phyloP scores from a whole-genome alignment of 2,329 filamentous ascomycete species.

The Berkeleyomyces rouxiae region DNA sequence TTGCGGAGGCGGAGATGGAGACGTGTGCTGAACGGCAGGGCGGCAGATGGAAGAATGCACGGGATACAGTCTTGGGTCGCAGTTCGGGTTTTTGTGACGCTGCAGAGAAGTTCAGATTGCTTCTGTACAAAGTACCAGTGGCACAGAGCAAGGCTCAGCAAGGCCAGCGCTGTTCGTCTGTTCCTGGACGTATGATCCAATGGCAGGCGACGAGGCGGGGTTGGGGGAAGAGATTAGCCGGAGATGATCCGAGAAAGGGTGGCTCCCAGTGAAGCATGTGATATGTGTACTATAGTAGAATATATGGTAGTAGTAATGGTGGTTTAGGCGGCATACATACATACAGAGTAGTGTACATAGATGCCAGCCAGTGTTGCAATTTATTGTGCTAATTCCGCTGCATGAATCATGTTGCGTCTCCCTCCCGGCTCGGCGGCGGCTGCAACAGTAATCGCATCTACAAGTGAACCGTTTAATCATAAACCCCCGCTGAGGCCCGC shows the following conservation, averaged over 20 bases:
- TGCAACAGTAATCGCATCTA: too few species aligned
- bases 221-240: background rate
- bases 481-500: background rate
- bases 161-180: slow-evolving; percentile 1
- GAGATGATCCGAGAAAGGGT: background rate
- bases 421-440: background rate
- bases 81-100: background rate
- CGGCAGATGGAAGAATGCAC: background rate
- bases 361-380: background rate
- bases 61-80: background rate
- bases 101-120: background rate
- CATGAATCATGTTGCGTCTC: background rate
- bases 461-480: background rate
- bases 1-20: slow-evolving; percentile 13
- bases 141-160: background rate
- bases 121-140: too few species aligned
- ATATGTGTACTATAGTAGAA: background rate
- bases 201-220: slow-evolving; percentile 4
- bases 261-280: background rate
- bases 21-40: background rate
- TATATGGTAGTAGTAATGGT: background rate
- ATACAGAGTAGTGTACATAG: background rate
- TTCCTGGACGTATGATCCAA: slow-evolving; percentile 1
- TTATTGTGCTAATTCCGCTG: background rate
- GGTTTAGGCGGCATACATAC: too few species aligned